phyloP scores from a whole-genome alignment of 768 basidiomycete genomes.

The Chalciporus piperatus region DNA sequence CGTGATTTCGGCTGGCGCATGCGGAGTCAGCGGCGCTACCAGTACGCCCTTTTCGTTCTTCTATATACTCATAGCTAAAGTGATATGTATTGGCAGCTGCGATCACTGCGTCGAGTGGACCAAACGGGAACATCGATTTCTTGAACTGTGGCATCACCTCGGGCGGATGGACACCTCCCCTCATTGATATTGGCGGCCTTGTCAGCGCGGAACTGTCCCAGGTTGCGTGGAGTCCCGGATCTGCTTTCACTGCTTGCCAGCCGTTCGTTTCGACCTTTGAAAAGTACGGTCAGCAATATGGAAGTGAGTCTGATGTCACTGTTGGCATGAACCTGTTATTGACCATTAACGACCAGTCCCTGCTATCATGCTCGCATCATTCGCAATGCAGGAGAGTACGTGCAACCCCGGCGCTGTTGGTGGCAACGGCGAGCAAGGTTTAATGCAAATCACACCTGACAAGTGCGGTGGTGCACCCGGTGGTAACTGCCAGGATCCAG shows the following conservation, averaged over 20 bases:
- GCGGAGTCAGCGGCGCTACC: constrained; percentile 51
- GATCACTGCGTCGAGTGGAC: constrained; percentile 50
- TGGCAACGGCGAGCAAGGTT: constrained; percentile 77
- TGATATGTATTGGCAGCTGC: too few species aligned
- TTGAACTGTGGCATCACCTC: constrained; percentile 71
- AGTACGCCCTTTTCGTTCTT: constrained; percentile 31
- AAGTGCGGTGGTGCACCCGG: constrained; percentile 63
- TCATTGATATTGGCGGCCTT: constrained; percentile 51
- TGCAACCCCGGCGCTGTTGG: constrained; percentile 70
- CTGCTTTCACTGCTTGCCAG: constrained; percentile 61
- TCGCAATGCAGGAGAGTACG: constrained; percentile 85
- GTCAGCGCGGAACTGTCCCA: constrained; percentile 42
- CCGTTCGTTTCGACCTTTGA: constrained; percentile 54
- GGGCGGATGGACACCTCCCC: constrained; percentile 72
- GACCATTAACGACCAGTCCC: constrained; percentile 44
- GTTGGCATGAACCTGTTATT: background rate
- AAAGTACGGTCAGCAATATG: constrained; percentile 47
- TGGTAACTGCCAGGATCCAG: constrained; percentile 41
- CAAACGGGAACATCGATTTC: constrained; percentile 72
- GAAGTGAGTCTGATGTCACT: constrained; percentile 30
- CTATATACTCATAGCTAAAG: constrained; percentile 36
- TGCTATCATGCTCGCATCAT: constrained; percentile 75
- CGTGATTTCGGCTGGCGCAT: constrained; percentile 33
- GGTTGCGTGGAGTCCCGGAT: constrained; percentile 47
- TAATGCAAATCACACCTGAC: constrained; percentile 82